These are phyloP conservation scores for Colletotrichum shisoi DNA, from an alignment of 2,329 filamentous ascomycete genomes.

Conservation along the genomic window DNA sequence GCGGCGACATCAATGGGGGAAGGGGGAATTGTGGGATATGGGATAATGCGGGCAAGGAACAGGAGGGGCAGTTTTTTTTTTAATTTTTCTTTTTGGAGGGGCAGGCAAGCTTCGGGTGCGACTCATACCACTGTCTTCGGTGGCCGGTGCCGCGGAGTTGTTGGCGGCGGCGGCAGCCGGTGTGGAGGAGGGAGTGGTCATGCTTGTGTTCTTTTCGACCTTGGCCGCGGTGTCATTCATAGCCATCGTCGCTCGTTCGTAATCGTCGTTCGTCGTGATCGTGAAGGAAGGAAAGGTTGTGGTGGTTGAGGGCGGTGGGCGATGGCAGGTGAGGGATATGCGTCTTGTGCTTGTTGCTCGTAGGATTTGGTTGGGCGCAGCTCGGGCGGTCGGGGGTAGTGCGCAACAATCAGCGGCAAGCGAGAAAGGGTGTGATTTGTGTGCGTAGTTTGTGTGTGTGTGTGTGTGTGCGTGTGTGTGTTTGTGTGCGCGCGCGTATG, in stretches of 20 bases:
- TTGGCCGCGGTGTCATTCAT: constrained; percentile 52
- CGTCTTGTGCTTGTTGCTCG: constrained; percentile 42
- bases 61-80: constrained; percentile 46
- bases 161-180: constrained; percentile 44
- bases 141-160: constrained; percentile 42
- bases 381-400: constrained; percentile 19
- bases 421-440: constrained; percentile 22
- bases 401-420: constrained; percentile 35
- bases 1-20: background rate
- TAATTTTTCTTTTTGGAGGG: constrained; percentile 29
- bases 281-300: constrained; percentile 40
- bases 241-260: constrained; percentile 47
- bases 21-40: constrained; percentile 10
- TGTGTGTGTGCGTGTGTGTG: too few relatives aligned
- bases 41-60: constrained; percentile 30
- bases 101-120: constrained; percentile 44
- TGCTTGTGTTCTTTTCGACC: constrained; percentile 50
- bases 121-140: constrained; percentile 53
- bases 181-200: constrained; percentile 50
- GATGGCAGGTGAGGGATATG: constrained; percentile 39
- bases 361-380: constrained; percentile 38
- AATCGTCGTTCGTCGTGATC: constrained; percentile 50
- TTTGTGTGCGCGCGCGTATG: background rate
- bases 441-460: constrained; percentile 6
- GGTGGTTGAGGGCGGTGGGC: constrained; percentile 42